phyloP scores from a whole-genome alignment of 139 green algal species.

The Picochlorum sp. region DNA sequence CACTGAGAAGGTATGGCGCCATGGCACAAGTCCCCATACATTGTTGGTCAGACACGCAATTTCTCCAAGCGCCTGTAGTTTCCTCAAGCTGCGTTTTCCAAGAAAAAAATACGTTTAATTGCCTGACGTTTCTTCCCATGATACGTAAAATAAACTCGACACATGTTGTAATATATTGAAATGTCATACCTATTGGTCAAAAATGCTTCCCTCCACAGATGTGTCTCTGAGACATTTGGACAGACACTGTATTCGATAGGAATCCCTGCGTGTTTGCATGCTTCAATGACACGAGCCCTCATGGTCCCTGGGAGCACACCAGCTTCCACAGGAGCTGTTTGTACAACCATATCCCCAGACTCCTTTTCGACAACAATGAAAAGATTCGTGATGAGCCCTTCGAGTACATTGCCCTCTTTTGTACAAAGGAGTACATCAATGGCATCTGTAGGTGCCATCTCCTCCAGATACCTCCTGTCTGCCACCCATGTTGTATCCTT shows the following conservation, averaged over 20 bases:
- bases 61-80: constrained; percentile 14
- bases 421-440: constrained; percentile 36
- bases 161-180: too few relatives aligned
- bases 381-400: constrained; percentile 46
- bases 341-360: neutral
- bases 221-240: constrained; percentile 5
- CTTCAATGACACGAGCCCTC: constrained; percentile 25
- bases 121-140: too few relatives aligned
- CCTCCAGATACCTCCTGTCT: constrained; percentile 11
- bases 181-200: constrained; percentile 31
- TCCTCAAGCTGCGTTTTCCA: constrained; percentile 6
- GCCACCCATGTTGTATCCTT: constrained; percentile 31
- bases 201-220: constrained; percentile 40
- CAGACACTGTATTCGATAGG: constrained; percentile 8
- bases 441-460: neutral
- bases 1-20: neutral
- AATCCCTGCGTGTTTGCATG: constrained; percentile 18
- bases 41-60: constrained; percentile 7
- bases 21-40: constrained; percentile 5
- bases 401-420: constrained; percentile 21
- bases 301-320: constrained; percentile 30
- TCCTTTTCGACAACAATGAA: constrained; percentile 22
- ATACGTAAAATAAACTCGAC: too few relatives aligned
- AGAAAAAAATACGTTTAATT: constrained; percentile 1
- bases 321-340: neutral